Evolutionary conservation across 768 basidiomycete genomes (phyloP), one percentile per base, ranked within the genome.

Genomic region (Leccinum subtestaceum): DNA sequence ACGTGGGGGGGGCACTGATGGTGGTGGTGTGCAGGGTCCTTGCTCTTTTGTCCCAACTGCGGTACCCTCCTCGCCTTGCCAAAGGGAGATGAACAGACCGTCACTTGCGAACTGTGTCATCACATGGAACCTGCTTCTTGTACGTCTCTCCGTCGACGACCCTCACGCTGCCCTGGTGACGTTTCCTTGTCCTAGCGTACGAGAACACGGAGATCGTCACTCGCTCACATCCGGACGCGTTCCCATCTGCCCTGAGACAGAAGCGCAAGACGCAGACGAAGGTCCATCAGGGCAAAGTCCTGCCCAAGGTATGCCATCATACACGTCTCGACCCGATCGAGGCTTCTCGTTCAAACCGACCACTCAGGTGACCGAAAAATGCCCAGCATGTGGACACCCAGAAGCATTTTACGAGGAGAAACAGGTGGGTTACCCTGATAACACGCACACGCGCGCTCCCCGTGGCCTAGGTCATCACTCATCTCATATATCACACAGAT

Each of bases 21-120:
- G 38, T 36, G 34, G 34, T 49, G 49, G 25, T 38, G 55, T 12
- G 40, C 66, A 89, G 97, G 96, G 54, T 95, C 95, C 1, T 79
- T 98, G 25, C 78, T 98, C 43, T 98, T 99, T 76, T 99, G 97
- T 75, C 93, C 93, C 2, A 80, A 85, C 59, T 99, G 97, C 64
- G 94, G 94, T 13, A 96, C 93, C 1, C 78, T 99, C 38, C 86
- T 98, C 13, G 84, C 87, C 62, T 75, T 94, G 21, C 97, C 97
- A 0, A 77, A 77, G 65, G 88, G 87, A 48, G 85, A 87, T 47
- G 87, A 93, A 65, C 78, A 80, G 50, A 76, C 76, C n/a, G 88
- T 98, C 31, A 76, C 73, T 4, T 99, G 97, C 75, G 91, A 93
- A 70, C 93, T 95, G 69, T 99, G 96, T 72, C 84, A 81, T 2